Base-by-base conservation (phyloP, 2,329 filamentous ascomycete genomes). In the Apiospora sp. region DNA sequence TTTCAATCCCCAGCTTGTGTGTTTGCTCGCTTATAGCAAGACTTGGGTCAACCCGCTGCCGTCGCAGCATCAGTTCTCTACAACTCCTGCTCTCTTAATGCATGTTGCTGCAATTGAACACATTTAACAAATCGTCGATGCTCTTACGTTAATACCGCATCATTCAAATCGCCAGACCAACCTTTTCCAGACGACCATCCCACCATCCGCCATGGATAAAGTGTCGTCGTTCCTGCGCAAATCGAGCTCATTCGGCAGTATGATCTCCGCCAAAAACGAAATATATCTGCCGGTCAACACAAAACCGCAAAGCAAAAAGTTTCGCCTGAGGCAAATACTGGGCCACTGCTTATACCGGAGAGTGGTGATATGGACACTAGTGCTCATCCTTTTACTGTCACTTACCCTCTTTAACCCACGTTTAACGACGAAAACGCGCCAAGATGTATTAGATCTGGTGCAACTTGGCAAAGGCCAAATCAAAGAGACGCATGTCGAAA, bases 281-380 rank as follows among this genome's bases (percentile, higher is more conserved):
- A 48, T 74, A 24, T 76, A 77, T 24, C 77, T 83, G 24, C 82
- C 81, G 7, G 73, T 77, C 3, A 74, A 80, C 67, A 76, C 71
- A 16, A 78, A 81, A 71, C 77, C 83, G 68, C 82, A 83, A 74
- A 79, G 82, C 24, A 82, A 80, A 71, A 82, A 80, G 71, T 79
- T 87, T 68, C 80, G 84, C 71, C 78, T 87, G 30, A 84, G 83
- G 73, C 80, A 85, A 8, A 75, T 89, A 16, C 77, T 90, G n/a
- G 82, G 87, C 19, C 85, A 88, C 76, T 88, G 85, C 75, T 81
- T 89, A 48, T 89, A 89, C 76, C 84, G 87, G 54, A 83, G 88
- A 71, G 82, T 89, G 27, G 79, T 89, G 61, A 80, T 88, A 77
- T 89, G 88, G 87, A 82, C 81, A 7, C 73, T 85, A n/a, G 79